These are phyloP conservation scores for Podospora australis DNA, from an alignment of 495 filamentous ascomycete genomes.

Conservation along the genomic window DNA sequence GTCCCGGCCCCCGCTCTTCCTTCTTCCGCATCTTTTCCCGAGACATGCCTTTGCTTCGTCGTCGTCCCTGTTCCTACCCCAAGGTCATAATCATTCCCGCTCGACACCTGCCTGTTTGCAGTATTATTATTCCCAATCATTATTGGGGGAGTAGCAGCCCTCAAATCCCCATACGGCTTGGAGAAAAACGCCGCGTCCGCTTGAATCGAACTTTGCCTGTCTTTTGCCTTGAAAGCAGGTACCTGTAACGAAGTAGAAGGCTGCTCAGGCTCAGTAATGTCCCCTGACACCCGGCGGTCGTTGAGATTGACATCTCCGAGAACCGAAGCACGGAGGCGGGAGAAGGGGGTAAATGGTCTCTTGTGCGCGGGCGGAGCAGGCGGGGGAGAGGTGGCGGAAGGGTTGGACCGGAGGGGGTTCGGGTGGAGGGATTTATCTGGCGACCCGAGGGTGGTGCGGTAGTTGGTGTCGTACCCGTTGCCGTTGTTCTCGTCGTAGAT, in stretches of 20 bases:
- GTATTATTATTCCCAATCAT: conserved; percentile 27
- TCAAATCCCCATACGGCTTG: conserved; percentile 46
- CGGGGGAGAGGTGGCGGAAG: conserved; percentile 25
- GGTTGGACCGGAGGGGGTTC: conserved; percentile 14
- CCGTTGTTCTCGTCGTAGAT: conserved; percentile 18
- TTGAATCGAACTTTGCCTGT: conserved; percentile 43
- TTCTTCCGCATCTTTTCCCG: conserved; percentile 81
- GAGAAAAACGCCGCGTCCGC: conserved; percentile 46
- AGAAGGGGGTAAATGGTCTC: conserved; percentile 22
- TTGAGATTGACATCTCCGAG: conserved; percentile 40
- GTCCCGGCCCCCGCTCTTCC: conserved; percentile 47
- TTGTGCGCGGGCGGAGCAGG: conserved; percentile 6
- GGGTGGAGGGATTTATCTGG: conserved; percentile 1
- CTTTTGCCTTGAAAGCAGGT: conserved; percentile 14
- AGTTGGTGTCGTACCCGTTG: conserved; percentile 10
- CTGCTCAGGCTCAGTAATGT: conserved; percentile 22
- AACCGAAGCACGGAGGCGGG: conserved; percentile 22
- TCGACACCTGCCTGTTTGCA: conserved; percentile 38
- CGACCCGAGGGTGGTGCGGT: background rate
- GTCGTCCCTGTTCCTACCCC: conserved; percentile 32
- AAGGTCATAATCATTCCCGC: conserved; percentile 54
- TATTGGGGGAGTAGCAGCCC: conserved; percentile 41
- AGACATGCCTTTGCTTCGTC: conserved; percentile 57
- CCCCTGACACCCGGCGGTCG: conserved; percentile 30
- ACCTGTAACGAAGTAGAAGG: too few relatives aligned